Base-by-base conservation (phyloP, 257 asterid species). In the Osmanthus fragrans region DNA sequence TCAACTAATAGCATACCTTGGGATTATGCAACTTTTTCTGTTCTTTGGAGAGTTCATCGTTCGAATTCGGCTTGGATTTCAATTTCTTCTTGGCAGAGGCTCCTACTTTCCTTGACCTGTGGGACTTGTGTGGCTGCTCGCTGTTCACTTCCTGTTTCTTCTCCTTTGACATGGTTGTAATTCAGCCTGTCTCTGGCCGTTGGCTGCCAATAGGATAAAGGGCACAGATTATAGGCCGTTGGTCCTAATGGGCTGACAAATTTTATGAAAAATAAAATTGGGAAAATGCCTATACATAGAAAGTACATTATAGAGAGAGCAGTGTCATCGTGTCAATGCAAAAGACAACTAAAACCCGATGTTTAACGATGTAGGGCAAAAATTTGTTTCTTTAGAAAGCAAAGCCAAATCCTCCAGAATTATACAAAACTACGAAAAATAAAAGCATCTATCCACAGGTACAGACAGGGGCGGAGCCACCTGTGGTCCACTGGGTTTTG, bases 21-120 rank as follows among this genome's bases (percentile, higher is more conserved):
- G 94, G 94, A 63, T 89, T 90, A 56, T 88, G 86, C 27, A 84
- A 80, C 83, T 91, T 86, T 79, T 76, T 87, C 73, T 84, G 94
- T 84, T 86, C 93, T 73, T 89, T 87, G 11, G 91, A 73, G 18
- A 82, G 82, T 33, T 79, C 82, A 73, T 84, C 85, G 45, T 73
- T 80, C 15, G 87, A 72, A 74, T 71, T 82, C 51, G 84, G 81
- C 29, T 84, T 77, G 45, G 89, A 78, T 83, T 86, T 91, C 0
- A 91, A 51, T 75, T 91, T 93, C 83, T 90, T 91, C 87, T 90
- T 93, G 1, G 88, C 92, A n/a, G 96, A 88, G 27, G 98, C 89
- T 66, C 99, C 97, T 3, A 96, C 79, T 77, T 85, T 88, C 40
- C 88, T 90, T 30, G 85, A 74, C 80, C 98, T 84, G 15, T 95